Base-by-base conservation (phyloP, 2,329 filamentous ascomycete species). In the Bisporella sp. region DNA sequence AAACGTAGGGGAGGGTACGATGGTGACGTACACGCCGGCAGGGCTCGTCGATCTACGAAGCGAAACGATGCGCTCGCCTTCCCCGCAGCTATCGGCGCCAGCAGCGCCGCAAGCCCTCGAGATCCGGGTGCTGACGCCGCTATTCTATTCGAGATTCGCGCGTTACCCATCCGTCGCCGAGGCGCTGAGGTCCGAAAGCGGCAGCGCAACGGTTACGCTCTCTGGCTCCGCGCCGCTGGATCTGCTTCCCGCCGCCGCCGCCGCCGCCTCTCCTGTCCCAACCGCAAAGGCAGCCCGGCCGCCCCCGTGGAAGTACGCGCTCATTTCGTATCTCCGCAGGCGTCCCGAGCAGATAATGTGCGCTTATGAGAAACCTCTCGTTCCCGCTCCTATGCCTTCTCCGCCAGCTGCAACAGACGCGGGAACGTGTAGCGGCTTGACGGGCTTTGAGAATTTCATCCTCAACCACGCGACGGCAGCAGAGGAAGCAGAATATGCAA, bases 121-220 rank as follows among this genome's bases (percentile, higher is more conserved):
- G 41, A 68, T 87, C 45, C 75, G 74, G 48, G 69, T 87, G 4
- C 64, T 85, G 21, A 84, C 80, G 0, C 84, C 85, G 1, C 71
- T 69, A 0, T 89, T 89, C 61, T 89, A 89, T 68, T 74, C 77
- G 9, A 75, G 82, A 31, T 81, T 87, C 45, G 72, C 82, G 1
- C 73, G 78, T 55, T 86, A 87, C 60, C 71, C 77, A 0, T 73
- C 84, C 59, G 77, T 79, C 28, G 72, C 79, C 13, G 79, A 84
- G 57, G 81, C 79, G 1, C 69, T 87, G 31, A 78, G 82, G 49
- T 73, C 74, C 52, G 82, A 87, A 61, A 62, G 30, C 30, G 13
- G 8, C 2, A 54, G 51, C 41, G 40, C 48, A 21, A 59, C 56
- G 0, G 37, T 61, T n/a, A 37, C 49, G 4, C 29, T 61, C 41